Base-by-base conservation (phyloP, 352 stramenopile species). In the Globisporangium barbulae region DNA sequence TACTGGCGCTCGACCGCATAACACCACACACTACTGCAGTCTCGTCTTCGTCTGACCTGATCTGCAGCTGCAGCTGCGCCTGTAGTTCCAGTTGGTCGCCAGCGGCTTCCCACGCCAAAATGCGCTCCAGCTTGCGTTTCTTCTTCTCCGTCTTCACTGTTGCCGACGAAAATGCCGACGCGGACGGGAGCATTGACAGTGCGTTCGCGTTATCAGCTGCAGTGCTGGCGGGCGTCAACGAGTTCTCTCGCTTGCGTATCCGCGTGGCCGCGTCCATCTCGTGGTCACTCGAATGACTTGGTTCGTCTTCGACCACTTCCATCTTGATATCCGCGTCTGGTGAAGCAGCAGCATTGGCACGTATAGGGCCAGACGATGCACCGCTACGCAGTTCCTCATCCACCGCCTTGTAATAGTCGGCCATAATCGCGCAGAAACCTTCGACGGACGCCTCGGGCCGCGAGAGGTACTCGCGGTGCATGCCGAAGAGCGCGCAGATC, bases 341-440 rank as follows among this genome's bases (percentile, higher is more conserved):
- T 21, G 21, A 15, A n/a, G 39, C 53, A 59, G 7, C 2, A 21
- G 4, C 39, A 33, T 1, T 30, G 31, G 17, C 54, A 57, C 45
- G 19, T 17, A 17, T 3, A 10, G 35, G 9, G 15, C 35, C 35
- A 41, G 35, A 41, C 35, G 35, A 41, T 2, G 35, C 9, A 12
- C 8, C 37, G 10, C 60, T 55, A 22, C 53, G 53, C 19, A 44
- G 21, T n/a, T 64, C 31, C 25, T 76, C 74, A 12, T 82, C 67
- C 13, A 79, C 67, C 48, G 42, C 72, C 53, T 83, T 77, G 72
- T 92, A 91, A 30, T 89, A 75, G 61, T 89, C 76, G 65, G 64
- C 78, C 72, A 91, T 80, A 54, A 89, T 84, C 19, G 83, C 73
- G 58, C 77, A 89, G 54, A 94, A 87, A 39, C 78, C 85, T 30